Evolutionary conservation across 345 rosid genomes (phyloP), one percentile per base, ranked within the genome.

Genomic region (Laguncularia racemosa): DNA sequence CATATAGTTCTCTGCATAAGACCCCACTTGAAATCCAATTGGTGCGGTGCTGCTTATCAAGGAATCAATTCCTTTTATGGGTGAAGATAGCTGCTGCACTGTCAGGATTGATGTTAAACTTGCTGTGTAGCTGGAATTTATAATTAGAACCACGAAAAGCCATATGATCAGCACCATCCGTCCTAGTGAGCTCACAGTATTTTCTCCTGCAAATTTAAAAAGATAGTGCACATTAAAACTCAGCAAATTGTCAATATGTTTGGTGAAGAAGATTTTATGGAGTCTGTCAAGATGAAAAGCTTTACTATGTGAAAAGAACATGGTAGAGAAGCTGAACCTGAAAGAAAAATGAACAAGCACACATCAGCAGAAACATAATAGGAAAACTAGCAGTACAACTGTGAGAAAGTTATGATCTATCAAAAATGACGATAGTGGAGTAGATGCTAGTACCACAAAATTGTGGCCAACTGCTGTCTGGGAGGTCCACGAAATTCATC

Each of bases 121-220:
- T 13, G 98, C 98, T n/a, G 90, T 91, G 63, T 91, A 91, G 79
- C 98, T 91, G n/a, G 96, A 91, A 46, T 67, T 85, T 52, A 91
- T 76, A 67, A 91, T 88, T 77, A 91, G 61, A 59, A 91, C 86
- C 17, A 91, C 85, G 60, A 91, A 91, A 45, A 91, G 85, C 98
- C 98, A 91, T 66, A 91, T 78, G 58, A 91, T 70, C 67, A 91
- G 48, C 70, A 91, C 88, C 13, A 82, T 9, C 20, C 95, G 95
- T 44, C 96, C 96, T 0, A 91, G 98, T 21, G 91, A 58, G 80
- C 96, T 84, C 73, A 79, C 67, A 16, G 89, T 80, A 55, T 88
- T 84, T 71, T 88, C 96, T 75, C 96, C 98, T 91, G 86, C 64
- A 77, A 77, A 58, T 62, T 60, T 45, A 15, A 26, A 65, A 55